phyloP scores from a whole-genome alignment of 306 rosid species.

The Vigna mungo region DNA sequence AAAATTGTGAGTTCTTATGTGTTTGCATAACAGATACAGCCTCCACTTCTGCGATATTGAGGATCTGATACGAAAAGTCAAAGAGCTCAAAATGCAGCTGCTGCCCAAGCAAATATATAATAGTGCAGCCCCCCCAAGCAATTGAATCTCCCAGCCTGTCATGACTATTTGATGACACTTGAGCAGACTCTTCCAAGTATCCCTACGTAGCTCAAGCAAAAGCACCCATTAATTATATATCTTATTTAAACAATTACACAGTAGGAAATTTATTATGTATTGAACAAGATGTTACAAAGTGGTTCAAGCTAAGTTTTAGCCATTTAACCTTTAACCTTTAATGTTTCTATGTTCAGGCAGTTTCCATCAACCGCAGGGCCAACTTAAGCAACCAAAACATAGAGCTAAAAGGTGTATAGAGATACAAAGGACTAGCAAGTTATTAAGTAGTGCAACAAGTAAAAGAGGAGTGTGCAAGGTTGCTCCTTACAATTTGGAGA shows the following conservation, averaged over 20 bases:
- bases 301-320: constrained; percentile 17
- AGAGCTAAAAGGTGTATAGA: neutral
- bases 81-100: constrained; percentile 97
- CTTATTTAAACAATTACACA: neutral
- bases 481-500: constrained; percentile 90
- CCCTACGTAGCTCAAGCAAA: constrained; percentile 63
- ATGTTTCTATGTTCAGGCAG: neutral
- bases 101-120: constrained; percentile 95
- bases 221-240: constrained; percentile 31
- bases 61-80: constrained; percentile 94
- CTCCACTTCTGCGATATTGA: constrained; percentile 96
- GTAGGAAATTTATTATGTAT: constrained; percentile 33
- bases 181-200: constrained; percentile 83
- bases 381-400: neutral
- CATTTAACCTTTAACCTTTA: neutral
- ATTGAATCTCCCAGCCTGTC: constrained; percentile 93
- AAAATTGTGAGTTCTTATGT: constrained; percentile 65
- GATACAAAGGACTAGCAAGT: constrained; percentile 11
- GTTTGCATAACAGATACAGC: constrained; percentile 61
- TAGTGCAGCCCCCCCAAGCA: constrained; percentile 99
- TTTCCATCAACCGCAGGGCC: neutral
- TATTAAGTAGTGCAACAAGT: neutral
- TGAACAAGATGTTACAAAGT: constrained; percentile 20
- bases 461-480: constrained; percentile 4
- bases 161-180: constrained; percentile 66